phyloP scores from a whole-genome alignment of 768 basidiomycete species.

The Mycena sanguinolenta region DNA sequence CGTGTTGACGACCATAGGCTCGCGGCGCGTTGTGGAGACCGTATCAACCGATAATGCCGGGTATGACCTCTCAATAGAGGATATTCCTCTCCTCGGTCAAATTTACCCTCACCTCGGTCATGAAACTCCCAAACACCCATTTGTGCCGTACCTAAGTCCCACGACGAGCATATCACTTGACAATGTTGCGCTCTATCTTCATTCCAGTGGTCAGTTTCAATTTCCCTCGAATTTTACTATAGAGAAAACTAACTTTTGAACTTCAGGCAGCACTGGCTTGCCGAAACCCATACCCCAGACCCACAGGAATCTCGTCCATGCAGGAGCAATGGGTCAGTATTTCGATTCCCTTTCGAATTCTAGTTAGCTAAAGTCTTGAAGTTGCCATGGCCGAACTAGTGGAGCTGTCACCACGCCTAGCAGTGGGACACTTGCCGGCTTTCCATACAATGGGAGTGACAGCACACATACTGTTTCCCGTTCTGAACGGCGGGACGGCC shows the following conservation, averaged over 20 bases:
- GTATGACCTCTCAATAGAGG: slow-evolving; percentile 46
- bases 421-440: slow-evolving; percentile 46
- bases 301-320: slow-evolving; percentile 14
- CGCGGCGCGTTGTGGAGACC: slow-evolving; percentile 44
- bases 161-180: slow-evolving; percentile 31
- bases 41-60: slow-evolving; percentile 41
- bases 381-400: background rate
- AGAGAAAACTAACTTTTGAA: background rate
- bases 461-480: slow-evolving; percentile 46
- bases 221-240: slow-evolving; percentile 14
- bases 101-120: slow-evolving; percentile 58
- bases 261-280: slow-evolving; percentile 29
- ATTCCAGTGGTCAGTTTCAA: slow-evolving; percentile 46
- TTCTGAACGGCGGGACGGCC: slow-evolving; percentile 43
- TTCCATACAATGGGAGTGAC: slow-evolving; percentile 54
- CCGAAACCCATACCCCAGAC: slow-evolving; percentile 30
- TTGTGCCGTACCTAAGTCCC: slow-evolving; percentile 44
- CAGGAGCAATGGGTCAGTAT: slow-evolving; percentile 7
- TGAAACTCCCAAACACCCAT: slow-evolving; percentile 48
- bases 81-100: slow-evolving; percentile 47
- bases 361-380: background rate
- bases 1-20: slow-evolving; percentile 47
- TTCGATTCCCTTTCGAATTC: background rate
- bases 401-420: slow-evolving; percentile 20
- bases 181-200: slow-evolving; percentile 53